Evolutionary conservation across 2,329 filamentous ascomycete species (phyloP).

Genomic region (Albophoma yamanashiensis): DNA sequence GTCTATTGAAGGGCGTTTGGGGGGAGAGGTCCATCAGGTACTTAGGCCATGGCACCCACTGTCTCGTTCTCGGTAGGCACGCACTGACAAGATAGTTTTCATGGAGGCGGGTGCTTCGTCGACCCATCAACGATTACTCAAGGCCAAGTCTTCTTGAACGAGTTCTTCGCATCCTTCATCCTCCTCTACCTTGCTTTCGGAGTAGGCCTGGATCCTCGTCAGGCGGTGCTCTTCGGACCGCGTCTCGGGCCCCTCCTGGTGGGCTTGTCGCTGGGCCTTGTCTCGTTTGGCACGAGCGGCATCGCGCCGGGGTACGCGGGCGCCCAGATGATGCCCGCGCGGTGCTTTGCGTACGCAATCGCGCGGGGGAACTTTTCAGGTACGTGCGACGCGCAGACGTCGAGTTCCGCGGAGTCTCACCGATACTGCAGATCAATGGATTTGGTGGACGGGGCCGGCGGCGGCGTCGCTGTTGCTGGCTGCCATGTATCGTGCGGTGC

Average conservation of each 20-base stretch:
- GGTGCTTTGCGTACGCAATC: slow-evolving; percentile 32
- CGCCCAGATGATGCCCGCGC: slow-evolving; percentile 31
- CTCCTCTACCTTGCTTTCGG: slow-evolving; percentile 34
- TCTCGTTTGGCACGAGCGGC: slow-evolving; percentile 25
- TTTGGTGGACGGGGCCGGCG: slow-evolving; percentile 25
- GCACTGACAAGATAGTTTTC: slow-evolving; percentile 1
- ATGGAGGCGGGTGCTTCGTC: slow-evolving; percentile 26
- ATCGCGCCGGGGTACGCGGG: slow-evolving; percentile 29
- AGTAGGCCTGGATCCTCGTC: slow-evolving; percentile 41
- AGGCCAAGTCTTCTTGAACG: slow-evolving; percentile 32
- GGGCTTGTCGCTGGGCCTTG: slow-evolving; percentile 25
- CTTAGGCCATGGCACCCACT: not conserved
- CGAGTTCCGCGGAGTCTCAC: not conserved
- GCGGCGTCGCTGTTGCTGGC: slow-evolving; percentile 15
- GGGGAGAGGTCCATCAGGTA: slow-evolving; percentile 18
- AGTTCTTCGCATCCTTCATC: slow-evolving; percentile 27
- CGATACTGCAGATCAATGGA: slow-evolving; percentile 17
- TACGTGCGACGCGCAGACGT: slow-evolving; percentile 1
- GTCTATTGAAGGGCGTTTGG: slow-evolving; percentile 25
- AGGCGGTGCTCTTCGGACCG: slow-evolving; percentile 36
- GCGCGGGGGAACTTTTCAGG: slow-evolving; percentile 16
- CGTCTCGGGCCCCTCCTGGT: slow-evolving; percentile 37
- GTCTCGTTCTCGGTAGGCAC: not conserved
- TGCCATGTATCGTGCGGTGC: slow-evolving; percentile 17
- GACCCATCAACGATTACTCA: slow-evolving; percentile 22